Evolutionary conservation across 176 grass and related monocot genomes (phyloP).

Genomic region (Coix lacrymajobi): DNA sequence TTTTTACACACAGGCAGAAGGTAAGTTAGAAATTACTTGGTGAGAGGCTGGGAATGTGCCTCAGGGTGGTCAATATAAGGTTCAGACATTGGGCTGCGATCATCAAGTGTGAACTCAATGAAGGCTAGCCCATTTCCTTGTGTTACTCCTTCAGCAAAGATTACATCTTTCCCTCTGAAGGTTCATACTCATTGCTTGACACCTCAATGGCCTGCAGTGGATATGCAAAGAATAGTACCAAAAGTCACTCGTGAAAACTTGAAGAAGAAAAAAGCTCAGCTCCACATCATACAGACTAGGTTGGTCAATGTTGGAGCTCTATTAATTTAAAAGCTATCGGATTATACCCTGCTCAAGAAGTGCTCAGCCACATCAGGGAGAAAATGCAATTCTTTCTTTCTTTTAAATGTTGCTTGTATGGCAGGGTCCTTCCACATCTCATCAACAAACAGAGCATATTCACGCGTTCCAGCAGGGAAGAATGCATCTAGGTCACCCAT

Average conservation of each 20-base stretch:
- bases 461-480: constrained; percentile 90
- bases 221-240: neutral
- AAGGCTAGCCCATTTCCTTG: constrained; percentile 89
- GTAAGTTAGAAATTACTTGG: constrained; percentile 53
- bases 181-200: constrained; percentile 97
- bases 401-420: constrained; percentile 89
- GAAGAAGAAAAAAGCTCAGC: neutral
- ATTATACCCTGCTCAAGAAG: constrained; percentile 79
- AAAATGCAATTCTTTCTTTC: constrained; percentile 81
- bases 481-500: constrained; percentile 95
- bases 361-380: constrained; percentile 84
- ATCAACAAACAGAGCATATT: constrained; percentile 89
- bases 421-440: constrained; percentile 94
- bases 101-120: constrained; percentile 88
- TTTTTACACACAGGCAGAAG: neutral
- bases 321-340: neutral
- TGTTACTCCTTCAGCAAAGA: constrained; percentile 88
- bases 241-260: neutral
- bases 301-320: neutral
- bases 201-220: constrained; percentile 78
- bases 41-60: constrained; percentile 62
- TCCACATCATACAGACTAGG: neutral
- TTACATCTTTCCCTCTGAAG: constrained; percentile 92
- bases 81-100: constrained; percentile 91
- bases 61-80: constrained; percentile 84